Conservation (phyloP, 768 basidiomycete species). For the Hypholoma fasciculare region DNA sequence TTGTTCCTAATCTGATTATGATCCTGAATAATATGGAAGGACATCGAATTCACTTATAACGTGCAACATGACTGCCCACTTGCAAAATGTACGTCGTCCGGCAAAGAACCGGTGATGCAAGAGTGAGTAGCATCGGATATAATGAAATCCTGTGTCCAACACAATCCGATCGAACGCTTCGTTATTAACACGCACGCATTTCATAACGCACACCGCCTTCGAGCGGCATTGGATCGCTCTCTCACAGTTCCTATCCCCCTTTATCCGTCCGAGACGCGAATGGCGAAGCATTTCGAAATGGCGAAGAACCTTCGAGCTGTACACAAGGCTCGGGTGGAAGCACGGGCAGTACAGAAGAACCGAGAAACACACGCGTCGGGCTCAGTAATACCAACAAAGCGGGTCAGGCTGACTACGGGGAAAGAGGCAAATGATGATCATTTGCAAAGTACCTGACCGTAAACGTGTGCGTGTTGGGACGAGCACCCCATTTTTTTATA, state of each 20-base stretch:
- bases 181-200: constrained; percentile 19
- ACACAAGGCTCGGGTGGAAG: too few species aligned
- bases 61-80: constrained; percentile 22
- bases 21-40: constrained; percentile 5
- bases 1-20: background rate
- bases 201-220: constrained; percentile 17
- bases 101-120: constrained; percentile 11
- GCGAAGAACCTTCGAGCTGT: too few species aligned
- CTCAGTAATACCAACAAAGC: too few species aligned
- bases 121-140: constrained; percentile 7
- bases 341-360: too few species aligned
- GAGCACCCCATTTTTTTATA: too few species aligned
- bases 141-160: constrained; percentile 9
- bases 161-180: constrained; percentile 11
- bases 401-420: too few species aligned
- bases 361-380: too few species aligned
- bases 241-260: constrained; percentile 14
- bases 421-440: too few species aligned
- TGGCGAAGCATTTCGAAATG: too few species aligned
- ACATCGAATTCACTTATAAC: constrained; percentile 18
- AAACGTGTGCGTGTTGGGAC: too few species aligned
- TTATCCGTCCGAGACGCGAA: background rate
- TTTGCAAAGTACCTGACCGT: too few species aligned
- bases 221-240: constrained; percentile 5
- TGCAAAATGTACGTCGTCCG: constrained; percentile 15